Evolutionary conservation across 139 green algal species (phyloP).

Genomic region (Chlorella ohadii): DNA sequence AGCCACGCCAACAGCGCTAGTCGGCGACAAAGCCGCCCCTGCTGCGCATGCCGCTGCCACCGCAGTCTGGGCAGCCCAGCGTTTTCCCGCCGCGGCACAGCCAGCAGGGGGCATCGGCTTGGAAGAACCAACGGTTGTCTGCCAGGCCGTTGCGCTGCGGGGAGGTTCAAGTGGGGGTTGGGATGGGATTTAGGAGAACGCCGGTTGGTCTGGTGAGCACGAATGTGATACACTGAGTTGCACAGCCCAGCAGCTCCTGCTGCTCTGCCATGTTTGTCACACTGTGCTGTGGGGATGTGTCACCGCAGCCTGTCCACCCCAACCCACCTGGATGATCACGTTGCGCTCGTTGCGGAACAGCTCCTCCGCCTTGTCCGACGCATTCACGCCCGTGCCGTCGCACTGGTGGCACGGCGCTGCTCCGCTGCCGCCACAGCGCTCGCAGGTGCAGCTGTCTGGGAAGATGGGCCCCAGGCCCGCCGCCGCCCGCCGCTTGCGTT

Average conservation of each 20-base stretch:
- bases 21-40: not conserved
- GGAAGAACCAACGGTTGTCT: not conserved
- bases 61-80: slow-evolving; percentile 34
- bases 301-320: too few relatives aligned
- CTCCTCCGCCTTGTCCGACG: slow-evolving; percentile 1
- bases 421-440: slow-evolving; percentile 8
- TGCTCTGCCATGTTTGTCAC: too few relatives aligned
- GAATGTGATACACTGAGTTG: too few relatives aligned
- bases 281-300: too few relatives aligned
- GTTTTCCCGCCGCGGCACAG: slow-evolving; percentile 11
- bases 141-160: not conserved
- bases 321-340: slow-evolving; percentile 6
- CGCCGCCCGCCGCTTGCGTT: slow-evolving; percentile 32
- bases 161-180: too few relatives aligned
- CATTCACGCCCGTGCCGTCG: slow-evolving; percentile 32
- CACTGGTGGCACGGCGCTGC: slow-evolving; percentile 16
- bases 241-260: too few relatives aligned
- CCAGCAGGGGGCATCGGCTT: slow-evolving; percentile 35
- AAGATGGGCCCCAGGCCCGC: slow-evolving; percentile 37
- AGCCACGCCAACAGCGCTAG: too few relatives aligned
- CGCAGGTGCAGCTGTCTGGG: slow-evolving; percentile 10
- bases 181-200: too few relatives aligned
- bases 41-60: not conserved
- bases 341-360: slow-evolving; percentile 26
- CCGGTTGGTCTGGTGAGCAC: too few relatives aligned